Evolutionary conservation across 208 protist species (phyloP), one percentile per base, ranked within the genome.

Genomic region (Herpetomonas tarakana): DNA sequence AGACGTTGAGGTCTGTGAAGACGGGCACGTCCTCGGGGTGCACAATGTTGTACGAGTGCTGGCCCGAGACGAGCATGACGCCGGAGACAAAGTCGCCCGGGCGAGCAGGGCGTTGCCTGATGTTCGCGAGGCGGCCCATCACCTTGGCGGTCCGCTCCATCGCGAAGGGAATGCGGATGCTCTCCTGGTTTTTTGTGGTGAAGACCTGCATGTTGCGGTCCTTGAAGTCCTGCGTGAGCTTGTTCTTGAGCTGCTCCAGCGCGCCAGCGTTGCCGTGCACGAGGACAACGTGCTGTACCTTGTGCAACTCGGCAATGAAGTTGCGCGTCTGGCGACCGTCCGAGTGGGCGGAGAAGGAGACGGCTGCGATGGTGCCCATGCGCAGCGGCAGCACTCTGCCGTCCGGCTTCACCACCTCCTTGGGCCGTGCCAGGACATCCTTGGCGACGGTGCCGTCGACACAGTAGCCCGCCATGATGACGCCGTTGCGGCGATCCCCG

Each of bases 271-370:
- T 97, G 31, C 97, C 97, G 81, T 99, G 97, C 11, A 99, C 97
- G 29, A 99, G 88, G 45, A 98, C 77, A 22, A 90, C 77, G 74
- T 97, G 84, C 62, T 94, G 76, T 27, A 88, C 79, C 46, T 88
- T 83, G 25, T 76, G 76, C 2, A 96, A 73, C 18, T 68, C 65
- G 24, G 78, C 67, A 62, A 97, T 93, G 64, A 97, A 97, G 61
- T 96, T 91, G 47, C 84, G 75, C 26, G 91, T 97, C 67, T 96
- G 92, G 19, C 85, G 57, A 44, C 93, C 98, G 78, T 99, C 98
- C 4, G 93, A 97, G 82, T 99, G 98, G 30, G 98, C 98, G 4
- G 89, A 97, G 68, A 99, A 99, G 47, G 97, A 98, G 46, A 99
- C 91, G 58, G 94, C 93, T 39, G 90, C 68, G 56, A 99, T 95